Evolutionary conservation across 148 eudicot genomes (phyloP), one percentile per base, ranked within the genome.

Genomic region (Dianthus caryophyllus): DNA sequence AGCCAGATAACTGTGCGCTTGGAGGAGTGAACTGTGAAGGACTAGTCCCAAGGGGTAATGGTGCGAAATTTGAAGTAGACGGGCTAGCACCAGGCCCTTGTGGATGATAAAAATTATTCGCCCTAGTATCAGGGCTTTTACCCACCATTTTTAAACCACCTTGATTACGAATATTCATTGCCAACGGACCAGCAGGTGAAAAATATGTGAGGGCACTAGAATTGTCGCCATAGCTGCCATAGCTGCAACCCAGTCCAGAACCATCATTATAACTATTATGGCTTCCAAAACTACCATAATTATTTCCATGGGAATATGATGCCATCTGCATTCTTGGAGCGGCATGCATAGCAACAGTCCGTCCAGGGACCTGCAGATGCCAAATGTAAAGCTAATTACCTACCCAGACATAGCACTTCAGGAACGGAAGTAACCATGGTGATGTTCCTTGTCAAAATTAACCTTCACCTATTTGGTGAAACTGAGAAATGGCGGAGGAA

Each of bases 1-100:
- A 87, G 52, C 91, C 94, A 66, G 88, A 69, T 62, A 80, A 66
- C n/a, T 86, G 85, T 67, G 80, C 50, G 61, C 60, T 75, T 67
- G 98, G 96, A 49, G 98, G 98, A 36, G 96, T 89, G 75, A 87
- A 90, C 74, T 93, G 98, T 30, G 98, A 93, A 77, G 98, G 98
- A 76, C 98, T 93, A 52, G 88, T 80, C 51, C 98, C 98, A 63
- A 93, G 96, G 67, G 98, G 88, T 80, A 89, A 81, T 6, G 91
- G 87, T 57, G 82, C 84, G 67, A 89, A 87, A 73, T 86, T 87
- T 68, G 88, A 87, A 8, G 81, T 73, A 29, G 87, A 82, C 54
- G 96, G 88, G 77, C 91, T 87, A 64, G 82, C 74, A 68, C 95
- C 95, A 67, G 84, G 83, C 65, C 96, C 89, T 44, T 81, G 84